Percentiles rank a stretch among this genome's conserved stretches.
Conservation (phyloP, 1,284 basidiomycete species). For the Dichomitus squalens region DNA sequence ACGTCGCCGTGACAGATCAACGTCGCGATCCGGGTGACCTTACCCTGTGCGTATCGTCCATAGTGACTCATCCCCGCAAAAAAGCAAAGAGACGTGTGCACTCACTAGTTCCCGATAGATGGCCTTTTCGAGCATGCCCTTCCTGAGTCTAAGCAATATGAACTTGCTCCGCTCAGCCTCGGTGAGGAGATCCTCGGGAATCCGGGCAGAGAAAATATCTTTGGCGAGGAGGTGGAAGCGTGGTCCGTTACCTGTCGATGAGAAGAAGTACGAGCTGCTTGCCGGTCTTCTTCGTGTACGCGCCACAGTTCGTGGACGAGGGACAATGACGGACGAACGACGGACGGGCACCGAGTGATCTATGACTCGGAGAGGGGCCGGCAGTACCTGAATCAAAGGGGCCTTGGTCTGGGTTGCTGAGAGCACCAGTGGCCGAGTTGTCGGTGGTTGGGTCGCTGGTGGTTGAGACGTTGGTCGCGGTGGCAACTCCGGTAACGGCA, state of each 20-base stretch:
- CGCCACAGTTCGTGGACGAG: not conserved
- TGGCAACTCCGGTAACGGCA: not conserved
- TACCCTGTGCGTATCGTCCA: not conserved
- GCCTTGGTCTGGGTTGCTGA: not conserved
- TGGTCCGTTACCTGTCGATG: not conserved
- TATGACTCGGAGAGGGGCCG: not conserved
- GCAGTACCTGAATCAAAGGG: not conserved
- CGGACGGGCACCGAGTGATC: not conserved
- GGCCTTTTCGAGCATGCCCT: not conserved
- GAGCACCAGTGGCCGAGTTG: not conserved
- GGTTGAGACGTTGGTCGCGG: not conserved
- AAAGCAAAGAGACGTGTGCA: no score
- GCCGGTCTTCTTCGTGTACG: not conserved
- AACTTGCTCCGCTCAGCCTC: no score
- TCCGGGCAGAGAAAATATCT: not conserved
- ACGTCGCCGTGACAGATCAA: slow-evolving; percentile 14
- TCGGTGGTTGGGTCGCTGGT: not conserved
- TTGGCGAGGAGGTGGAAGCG: not conserved
- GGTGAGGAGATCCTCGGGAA: not conserved
- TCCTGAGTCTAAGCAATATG: no score
- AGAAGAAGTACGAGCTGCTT: not conserved
- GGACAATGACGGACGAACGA: not conserved
- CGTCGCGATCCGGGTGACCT: not conserved
- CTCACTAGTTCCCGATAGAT: no score
- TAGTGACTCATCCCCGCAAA: not conserved